These are phyloP conservation scores for Ogataea trehaloabstinens DNA, from an alignment of 805 yeast genomes.

Conservation along the genomic window DNA sequence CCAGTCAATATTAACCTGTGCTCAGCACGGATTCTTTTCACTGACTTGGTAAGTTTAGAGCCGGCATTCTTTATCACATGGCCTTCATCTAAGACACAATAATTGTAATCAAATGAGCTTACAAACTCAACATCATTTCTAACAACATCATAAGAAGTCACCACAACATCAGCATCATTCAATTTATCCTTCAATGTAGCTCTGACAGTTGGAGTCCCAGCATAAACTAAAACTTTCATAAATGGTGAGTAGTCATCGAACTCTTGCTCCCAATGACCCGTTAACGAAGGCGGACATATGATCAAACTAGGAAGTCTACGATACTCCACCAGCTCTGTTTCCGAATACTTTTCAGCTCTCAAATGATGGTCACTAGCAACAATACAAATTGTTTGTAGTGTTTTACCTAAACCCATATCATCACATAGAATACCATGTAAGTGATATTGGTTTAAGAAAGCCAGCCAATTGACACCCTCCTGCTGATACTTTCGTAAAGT, in stretches of 20 bases:
- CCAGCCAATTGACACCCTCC: constrained; percentile 98
- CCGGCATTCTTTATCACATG: constrained; percentile 92
- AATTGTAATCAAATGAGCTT: constrained; percentile 68
- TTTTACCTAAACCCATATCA: constrained; percentile 99
- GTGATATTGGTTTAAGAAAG: constrained; percentile 90
- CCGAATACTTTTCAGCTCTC: constrained; percentile 66
- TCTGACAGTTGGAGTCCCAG: constrained; percentile 86
- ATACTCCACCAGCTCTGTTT: constrained; percentile 61
- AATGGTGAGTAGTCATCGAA: constrained; percentile 86
- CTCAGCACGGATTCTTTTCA: constrained; percentile 77
- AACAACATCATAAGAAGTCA: constrained; percentile 94
- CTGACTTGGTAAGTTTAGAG: constrained; percentile 86
- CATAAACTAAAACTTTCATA: constrained; percentile 78
- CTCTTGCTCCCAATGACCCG: constrained; percentile 99
- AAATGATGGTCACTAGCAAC: constrained; percentile 93
- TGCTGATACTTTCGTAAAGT: constrained; percentile 93
- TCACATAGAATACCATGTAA: constrained; percentile 97
- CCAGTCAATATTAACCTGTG: constrained; percentile 92
- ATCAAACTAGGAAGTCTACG: constrained; percentile 80
- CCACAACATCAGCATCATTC: constrained; percentile 70
- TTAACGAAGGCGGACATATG: constrained; percentile 94
- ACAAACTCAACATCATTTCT: constrained; percentile 81
- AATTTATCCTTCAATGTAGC: constrained; percentile 52
- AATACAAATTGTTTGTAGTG: constrained; percentile 94
- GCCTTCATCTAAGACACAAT: constrained; percentile 96